Evolutionary conservation across 2,329 filamentous ascomycete species (phyloP).

Genomic region (Cladosporium sp.): DNA sequence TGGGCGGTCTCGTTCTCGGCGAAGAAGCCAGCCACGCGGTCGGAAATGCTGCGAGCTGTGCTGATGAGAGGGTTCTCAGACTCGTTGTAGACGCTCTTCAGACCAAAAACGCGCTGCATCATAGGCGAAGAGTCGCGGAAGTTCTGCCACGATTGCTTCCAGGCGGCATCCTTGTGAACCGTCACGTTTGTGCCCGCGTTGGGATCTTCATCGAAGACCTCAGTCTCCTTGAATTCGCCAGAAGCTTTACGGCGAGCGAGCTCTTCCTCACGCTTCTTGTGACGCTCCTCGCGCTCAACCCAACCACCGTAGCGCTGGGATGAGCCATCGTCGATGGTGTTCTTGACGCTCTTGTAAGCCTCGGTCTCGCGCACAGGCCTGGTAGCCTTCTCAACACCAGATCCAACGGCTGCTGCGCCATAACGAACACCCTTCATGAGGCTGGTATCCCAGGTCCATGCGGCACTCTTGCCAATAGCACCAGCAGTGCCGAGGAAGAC

Average conservation of each 20-base stretch:
- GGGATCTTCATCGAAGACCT: constrained; percentile 78
- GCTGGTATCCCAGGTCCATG: constrained; percentile 95
- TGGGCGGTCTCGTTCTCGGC: constrained; percentile 97
- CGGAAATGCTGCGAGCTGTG: constrained; percentile 90
- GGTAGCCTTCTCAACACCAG: constrained; percentile 90
- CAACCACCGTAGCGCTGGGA: constrained; percentile 95
- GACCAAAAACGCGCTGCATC: constrained; percentile 82
- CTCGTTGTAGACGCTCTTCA: constrained; percentile 88
- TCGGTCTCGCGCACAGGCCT: constrained; percentile 92
- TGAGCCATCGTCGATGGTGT: constrained; percentile 95
- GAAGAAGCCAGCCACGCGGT: constrained; percentile 91
- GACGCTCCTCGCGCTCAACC: constrained; percentile 93
- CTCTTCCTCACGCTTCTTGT: constrained; percentile 71
- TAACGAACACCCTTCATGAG: constrained; percentile 89
- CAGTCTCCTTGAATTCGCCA: constrained; percentile 45
- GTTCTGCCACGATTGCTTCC: constrained; percentile 97
- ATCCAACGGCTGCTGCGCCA: constrained; percentile 80
- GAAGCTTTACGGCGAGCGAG: constrained; percentile 54
- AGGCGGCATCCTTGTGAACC: constrained; percentile 92
- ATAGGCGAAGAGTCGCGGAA: constrained; percentile 89
- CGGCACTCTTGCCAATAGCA: constrained; percentile 84
- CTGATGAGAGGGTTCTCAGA: constrained; percentile 95
- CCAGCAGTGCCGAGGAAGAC: constrained; percentile 84
- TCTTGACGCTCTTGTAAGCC: constrained; percentile 87
- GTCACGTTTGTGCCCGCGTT: constrained; percentile 94